A percentile compares a stretch with the other conserved stretches of the same genome.
Conservation (phyloP, 352 stramenopile species). For the Elongisporangium prolatum region DNA sequence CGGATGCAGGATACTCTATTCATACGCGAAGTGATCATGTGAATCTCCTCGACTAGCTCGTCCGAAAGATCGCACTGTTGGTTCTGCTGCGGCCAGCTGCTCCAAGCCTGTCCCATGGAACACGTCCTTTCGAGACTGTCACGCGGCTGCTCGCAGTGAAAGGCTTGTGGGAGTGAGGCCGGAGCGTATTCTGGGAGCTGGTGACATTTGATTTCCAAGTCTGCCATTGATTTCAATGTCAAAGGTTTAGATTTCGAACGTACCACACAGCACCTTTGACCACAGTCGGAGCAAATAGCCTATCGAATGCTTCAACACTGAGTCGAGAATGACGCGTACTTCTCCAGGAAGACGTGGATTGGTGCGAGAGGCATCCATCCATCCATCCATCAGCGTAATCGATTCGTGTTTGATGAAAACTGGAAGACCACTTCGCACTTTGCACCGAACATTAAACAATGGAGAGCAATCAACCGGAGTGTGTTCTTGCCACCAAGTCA, state of each 20-base stretch:
- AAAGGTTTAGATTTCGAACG: too few species aligned
- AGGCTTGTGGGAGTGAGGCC: background rate
- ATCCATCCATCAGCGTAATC: too few species aligned
- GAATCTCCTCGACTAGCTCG: constrained; percentile 53
- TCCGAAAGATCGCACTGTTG: constrained; percentile 39
- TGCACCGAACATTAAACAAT: background rate
- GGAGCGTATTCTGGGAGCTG: background rate
- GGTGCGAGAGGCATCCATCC: too few species aligned
- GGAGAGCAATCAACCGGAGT: background rate
- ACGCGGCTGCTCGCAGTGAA: background rate
- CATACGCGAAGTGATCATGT: constrained; percentile 54
- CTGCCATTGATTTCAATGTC: background rate
- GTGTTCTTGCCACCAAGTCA: too few species aligned
- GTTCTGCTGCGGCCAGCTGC: background rate
- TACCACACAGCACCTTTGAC: too few species aligned
- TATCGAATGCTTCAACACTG: too few species aligned
- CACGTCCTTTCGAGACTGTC: background rate
- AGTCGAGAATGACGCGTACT: too few species aligned
- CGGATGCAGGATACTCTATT: background rate
- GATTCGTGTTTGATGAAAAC: too few species aligned
- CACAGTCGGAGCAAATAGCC: too few species aligned
- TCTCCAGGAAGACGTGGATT: too few species aligned
- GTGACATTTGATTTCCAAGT: background rate
- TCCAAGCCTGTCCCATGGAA: background rate
- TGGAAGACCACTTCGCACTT: background rate